Percentiles rank a stretch among this genome's conserved stretches.
phyloP scores from a whole-genome alignment of 2,329 filamentous ascomycete species.

The Alternaria solani region DNA sequence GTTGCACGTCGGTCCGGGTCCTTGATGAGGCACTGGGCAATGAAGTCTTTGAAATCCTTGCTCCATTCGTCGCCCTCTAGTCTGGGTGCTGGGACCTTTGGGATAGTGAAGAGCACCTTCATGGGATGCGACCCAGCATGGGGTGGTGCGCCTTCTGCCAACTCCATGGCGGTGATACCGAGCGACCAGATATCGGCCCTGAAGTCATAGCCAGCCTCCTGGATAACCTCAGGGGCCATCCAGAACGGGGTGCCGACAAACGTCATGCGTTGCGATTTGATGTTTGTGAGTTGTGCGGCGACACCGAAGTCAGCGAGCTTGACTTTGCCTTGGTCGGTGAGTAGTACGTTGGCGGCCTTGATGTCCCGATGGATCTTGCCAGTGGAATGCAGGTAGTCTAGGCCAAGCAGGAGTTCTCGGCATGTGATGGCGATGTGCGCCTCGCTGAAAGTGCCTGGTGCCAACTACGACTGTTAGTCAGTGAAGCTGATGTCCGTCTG shows the following conservation, averaged over 20 bases:
- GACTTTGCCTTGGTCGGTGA: constrained; percentile 89
- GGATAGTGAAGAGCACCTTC: constrained; percentile 97
- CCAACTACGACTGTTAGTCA: constrained; percentile 67
- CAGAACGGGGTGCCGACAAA: constrained; percentile 99
- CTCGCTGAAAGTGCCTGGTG: constrained; percentile 89
- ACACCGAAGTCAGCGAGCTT: constrained; percentile 98
- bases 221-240: constrained; percentile 99
- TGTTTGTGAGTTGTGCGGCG: constrained; percentile 93
- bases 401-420: constrained; percentile 84
- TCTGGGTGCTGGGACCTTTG: constrained; percentile 84
- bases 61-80: constrained; percentile 83
- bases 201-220: constrained; percentile 96
- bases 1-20: constrained; percentile 85
- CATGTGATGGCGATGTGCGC: constrained; percentile 93
- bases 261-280: constrained; percentile 96
- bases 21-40: constrained; percentile 89
- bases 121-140: constrained; percentile 97
- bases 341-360: constrained; percentile 93
- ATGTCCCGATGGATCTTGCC: constrained; percentile 97
- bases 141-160: constrained; percentile 90
- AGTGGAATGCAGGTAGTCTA: constrained; percentile 92
- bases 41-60: constrained; percentile 92
- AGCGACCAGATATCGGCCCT: constrained; percentile 98
- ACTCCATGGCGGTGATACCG: constrained; percentile 90
- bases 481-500: neutral